phyloP scores from a whole-genome alignment of 805 yeast species.

The Wickerhamomyces queroliae region DNA sequence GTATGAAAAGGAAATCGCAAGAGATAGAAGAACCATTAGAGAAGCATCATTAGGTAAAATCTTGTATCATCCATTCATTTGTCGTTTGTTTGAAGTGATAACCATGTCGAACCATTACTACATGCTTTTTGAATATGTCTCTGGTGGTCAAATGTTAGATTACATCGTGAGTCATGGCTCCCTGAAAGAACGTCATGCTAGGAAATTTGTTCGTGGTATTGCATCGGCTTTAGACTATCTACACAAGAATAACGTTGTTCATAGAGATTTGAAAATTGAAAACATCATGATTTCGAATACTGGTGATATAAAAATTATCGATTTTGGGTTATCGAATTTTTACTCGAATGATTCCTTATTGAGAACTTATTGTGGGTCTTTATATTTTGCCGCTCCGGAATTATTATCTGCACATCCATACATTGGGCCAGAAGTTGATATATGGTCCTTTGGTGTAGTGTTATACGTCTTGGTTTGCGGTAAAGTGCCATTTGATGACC shows the following conservation, averaged over 20 bases:
- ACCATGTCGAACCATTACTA: slow-evolving; percentile 96
- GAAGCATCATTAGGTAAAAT: slow-evolving; percentile 93
- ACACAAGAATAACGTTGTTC: slow-evolving; percentile 92
- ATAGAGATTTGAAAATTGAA: slow-evolving; percentile 94
- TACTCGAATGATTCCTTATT: slow-evolving; percentile 66
- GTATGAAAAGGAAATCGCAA: slow-evolving; percentile 74
- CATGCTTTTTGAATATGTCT: slow-evolving; percentile 93
- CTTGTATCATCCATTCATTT: slow-evolving; percentile 86
- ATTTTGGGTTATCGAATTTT: slow-evolving; percentile 90
- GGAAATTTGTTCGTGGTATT: slow-evolving; percentile 91
- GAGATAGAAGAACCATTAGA: slow-evolving; percentile 88
- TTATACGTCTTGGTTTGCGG: slow-evolving; percentile 94
- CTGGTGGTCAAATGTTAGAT: slow-evolving; percentile 97
- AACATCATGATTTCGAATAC: slow-evolving; percentile 89
- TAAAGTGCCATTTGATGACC: slow-evolving; percentile 97
- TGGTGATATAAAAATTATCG: slow-evolving; percentile 94
- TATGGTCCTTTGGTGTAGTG: slow-evolving; percentile 98
- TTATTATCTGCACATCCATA: slow-evolving; percentile 88
- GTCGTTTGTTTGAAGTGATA: slow-evolving; percentile 87
- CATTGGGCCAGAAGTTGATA: slow-evolving; percentile 94
- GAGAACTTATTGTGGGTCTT: slow-evolving; percentile 94
- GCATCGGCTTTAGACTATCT: slow-evolving; percentile 92
- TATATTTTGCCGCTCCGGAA: slow-evolving; percentile 98
- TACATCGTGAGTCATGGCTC: slow-evolving; percentile 96
- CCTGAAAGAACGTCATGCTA: slow-evolving; percentile 86